Base-by-base conservation (phyloP, 495 filamentous ascomycete genomes). In the Pyronema omphalodes region DNA sequence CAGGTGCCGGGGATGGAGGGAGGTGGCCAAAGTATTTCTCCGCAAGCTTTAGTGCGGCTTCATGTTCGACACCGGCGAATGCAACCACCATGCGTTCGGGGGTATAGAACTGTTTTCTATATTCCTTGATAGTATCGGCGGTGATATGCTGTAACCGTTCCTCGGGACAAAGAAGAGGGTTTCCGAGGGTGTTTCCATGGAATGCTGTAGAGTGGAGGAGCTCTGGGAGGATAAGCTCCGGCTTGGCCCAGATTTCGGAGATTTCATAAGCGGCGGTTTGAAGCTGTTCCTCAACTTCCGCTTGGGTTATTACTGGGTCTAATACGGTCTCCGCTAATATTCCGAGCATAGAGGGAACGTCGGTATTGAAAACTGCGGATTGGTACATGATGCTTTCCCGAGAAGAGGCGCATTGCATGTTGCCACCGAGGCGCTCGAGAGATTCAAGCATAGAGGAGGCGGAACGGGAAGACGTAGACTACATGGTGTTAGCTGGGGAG, bases 331-430 rank as follows among this genome's bases (percentile, higher is more conserved):
- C 91, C 33, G 91, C 93, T 29, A 99, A 74, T 23, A 99, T 71
- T 8, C 74, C 93, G 8, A 91, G 74, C 23, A 91, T 84, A 12
- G 78, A 78, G 11, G 86, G 81, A 19, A 96, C 85, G 3, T 88
- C 79, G 9, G 83, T 82, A 70, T 99, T 99, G 77, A 99, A 99
- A 52, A 86, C 95, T 37, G 91, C 93, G 5, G 86, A 83, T 68
- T 96, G 93, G 71, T 99, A 99, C 91, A 99, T 96, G 64, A 99
- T 76, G 17, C 88, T 86, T 67, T 99, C 91, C 40, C 91, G 74
- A 0, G 89, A 94, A 0, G 89, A 95, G 36, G 86, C 87, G 67
- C 91, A 96, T 69, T 95, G 88, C 55, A 96, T 86, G 60, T 93
- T 94, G 17, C 91, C 91, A 29, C 91, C 91, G 6, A 99, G 73